These are phyloP conservation scores for Plasmodium fragile DNA, from an alignment of 169 alveolate species.

Conservation along the genomic window DNA sequence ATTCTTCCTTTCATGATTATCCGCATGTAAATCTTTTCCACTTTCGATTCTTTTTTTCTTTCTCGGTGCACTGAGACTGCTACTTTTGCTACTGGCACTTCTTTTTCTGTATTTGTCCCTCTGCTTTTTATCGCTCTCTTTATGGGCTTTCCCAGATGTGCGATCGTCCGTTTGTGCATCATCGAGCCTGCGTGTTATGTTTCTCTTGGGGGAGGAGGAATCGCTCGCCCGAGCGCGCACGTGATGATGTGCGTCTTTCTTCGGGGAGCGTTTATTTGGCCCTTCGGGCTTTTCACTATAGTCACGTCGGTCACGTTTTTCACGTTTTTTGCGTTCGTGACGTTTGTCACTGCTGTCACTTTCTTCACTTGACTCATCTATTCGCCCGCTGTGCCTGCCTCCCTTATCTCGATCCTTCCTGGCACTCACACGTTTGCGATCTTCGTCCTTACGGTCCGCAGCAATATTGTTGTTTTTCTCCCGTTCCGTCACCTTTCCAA, in stretches of 20 bases:
- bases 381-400: neutral
- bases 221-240: neutral
- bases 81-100: conserved; percentile 4
- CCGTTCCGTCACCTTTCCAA: neutral
- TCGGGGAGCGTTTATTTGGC: neutral
- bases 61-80: neutral
- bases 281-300: neutral
- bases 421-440: neutral
- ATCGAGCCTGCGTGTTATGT: neutral
- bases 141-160: neutral
- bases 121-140: neutral
- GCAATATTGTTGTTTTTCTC: neutral
- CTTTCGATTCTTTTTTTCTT: conserved; percentile 17
- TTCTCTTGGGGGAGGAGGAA: neutral
- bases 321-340: neutral
- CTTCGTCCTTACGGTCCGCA: neutral
- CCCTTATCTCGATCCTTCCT: neutral
- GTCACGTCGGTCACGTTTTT: neutral
- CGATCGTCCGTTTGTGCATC: neutral
- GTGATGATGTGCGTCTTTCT: neutral
- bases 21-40: neutral
- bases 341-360: neutral
- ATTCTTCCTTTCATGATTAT: conserved; percentile 12
- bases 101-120: neutral
- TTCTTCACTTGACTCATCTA: neutral